These are phyloP conservation scores for Moelleriella libera DNA, from an alignment of 2,329 filamentous ascomycete genomes.

Conservation along the genomic window DNA sequence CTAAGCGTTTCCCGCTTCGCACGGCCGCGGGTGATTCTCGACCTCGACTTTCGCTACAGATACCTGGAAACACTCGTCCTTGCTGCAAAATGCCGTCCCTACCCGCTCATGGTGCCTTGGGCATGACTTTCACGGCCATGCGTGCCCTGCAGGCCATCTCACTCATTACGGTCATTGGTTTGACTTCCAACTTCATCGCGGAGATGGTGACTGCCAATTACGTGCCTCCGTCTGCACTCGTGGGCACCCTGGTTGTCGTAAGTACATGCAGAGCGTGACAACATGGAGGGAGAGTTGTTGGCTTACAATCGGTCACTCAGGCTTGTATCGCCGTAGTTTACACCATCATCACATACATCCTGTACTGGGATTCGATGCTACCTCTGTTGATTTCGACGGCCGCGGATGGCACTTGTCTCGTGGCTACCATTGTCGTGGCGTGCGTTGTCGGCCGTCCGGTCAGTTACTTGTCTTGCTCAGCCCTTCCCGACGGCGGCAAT, in stretches of 20 bases:
- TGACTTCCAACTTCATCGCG: slow-evolving; percentile 70
- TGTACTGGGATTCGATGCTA: slow-evolving; percentile 63
- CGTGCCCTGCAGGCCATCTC: slow-evolving; percentile 57
- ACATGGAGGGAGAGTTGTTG: neutral
- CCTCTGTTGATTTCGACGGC: slow-evolving; percentile 56
- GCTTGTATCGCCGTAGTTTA: slow-evolving; percentile 69
- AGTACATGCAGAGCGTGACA: slow-evolving; percentile 20
- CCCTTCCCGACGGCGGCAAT: slow-evolving; percentile 26
- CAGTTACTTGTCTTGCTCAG: slow-evolving; percentile 59
- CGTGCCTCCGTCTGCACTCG: slow-evolving; percentile 55
- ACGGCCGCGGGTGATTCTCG: slow-evolving; percentile 22
- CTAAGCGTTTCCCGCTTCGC: slow-evolving; percentile 25
- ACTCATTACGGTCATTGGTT: slow-evolving; percentile 65
- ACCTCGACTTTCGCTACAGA: slow-evolving; percentile 28
- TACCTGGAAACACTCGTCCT: slow-evolving; percentile 12
- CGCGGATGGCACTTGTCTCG: slow-evolving; percentile 54
- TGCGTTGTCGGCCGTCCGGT: slow-evolving; percentile 69
- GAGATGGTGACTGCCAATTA: slow-evolving; percentile 55
- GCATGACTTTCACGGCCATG: slow-evolving; percentile 62
- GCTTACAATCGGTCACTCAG: slow-evolving; percentile 25
- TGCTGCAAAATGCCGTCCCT: slow-evolving; percentile 27
- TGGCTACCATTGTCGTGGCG: slow-evolving; percentile 66
- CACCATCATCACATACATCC: slow-evolving; percentile 64
- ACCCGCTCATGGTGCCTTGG: slow-evolving; percentile 54
- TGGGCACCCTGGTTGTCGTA: slow-evolving; percentile 71